These are phyloP conservation scores for Fusarium circinatum DNA, from an alignment of 2,329 filamentous ascomycete species.

Conservation along the genomic window DNA sequence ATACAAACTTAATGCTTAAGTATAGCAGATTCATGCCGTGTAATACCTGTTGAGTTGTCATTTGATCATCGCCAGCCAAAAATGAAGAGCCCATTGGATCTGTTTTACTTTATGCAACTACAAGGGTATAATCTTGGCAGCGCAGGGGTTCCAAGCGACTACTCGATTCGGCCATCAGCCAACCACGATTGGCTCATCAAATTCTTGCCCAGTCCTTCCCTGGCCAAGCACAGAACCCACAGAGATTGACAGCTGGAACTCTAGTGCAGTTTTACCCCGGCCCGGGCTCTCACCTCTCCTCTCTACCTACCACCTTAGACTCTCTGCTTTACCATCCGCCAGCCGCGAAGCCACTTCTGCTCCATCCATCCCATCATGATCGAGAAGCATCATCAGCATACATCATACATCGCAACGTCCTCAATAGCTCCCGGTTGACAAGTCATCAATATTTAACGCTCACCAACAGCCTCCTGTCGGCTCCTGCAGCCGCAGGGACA, in stretches of 20 bases:
- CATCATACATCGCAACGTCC: not conserved
- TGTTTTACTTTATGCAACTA: slow-evolving; percentile 26
- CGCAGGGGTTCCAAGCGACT: slow-evolving; percentile 41
- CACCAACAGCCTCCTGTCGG: not conserved
- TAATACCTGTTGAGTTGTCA: not conserved
- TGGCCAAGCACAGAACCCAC: slow-evolving; percentile 30
- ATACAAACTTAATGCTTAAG: not conserved
- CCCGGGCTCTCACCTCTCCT: not conserved
- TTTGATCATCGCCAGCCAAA: not conserved
- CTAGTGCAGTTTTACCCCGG: slow-evolving; percentile 21
- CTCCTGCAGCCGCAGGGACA: not conserved
- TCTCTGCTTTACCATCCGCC: slow-evolving; percentile 4
- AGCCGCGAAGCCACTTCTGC: slow-evolving; percentile 18
- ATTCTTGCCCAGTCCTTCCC: slow-evolving; percentile 32
- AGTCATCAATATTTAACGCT: not conserved
- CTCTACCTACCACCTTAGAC: not conserved
- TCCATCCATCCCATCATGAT: slow-evolving; percentile 4
- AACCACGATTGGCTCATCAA: slow-evolving; percentile 38
- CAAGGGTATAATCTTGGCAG: slow-evolving; percentile 5
- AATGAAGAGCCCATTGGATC: not conserved
- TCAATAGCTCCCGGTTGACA: not conserved
- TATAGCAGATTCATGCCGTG: not conserved
- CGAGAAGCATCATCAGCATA: slow-evolving; percentile 17
- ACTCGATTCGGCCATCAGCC: slow-evolving; percentile 43
- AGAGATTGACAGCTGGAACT: slow-evolving; percentile 33